Conservation (phyloP, 331 rosid species). For the Prunus yedoensis region DNA sequence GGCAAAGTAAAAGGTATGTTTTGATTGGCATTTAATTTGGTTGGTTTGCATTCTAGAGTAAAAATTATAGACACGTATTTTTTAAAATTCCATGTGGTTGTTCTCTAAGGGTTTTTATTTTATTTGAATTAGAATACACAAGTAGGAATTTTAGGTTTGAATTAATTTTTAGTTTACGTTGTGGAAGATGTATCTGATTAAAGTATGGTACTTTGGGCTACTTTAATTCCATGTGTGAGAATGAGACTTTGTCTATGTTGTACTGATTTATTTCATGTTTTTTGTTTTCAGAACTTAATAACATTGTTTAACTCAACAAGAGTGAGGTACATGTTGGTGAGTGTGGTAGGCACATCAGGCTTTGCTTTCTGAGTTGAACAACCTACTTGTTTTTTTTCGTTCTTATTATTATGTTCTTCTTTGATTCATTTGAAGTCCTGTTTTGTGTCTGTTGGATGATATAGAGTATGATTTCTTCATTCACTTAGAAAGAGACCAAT, state of each 20-base stretch:
- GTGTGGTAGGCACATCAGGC: no score
- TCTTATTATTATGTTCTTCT: no score
- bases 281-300: no score
- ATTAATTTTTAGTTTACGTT: conserved; percentile 9
- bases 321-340: no score
- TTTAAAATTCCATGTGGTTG: background rate
- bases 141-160: conserved; percentile 28
- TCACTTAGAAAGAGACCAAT: background rate
- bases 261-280: no score
- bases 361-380: no score
- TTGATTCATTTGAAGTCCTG: background rate
- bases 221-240: conserved; percentile 53
- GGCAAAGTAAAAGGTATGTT: no score
- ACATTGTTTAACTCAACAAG: no score
- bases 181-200: conserved; percentile 38
- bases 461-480: background rate
- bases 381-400: no score
- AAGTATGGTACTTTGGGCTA: conserved; percentile 46
- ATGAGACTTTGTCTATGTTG: conserved; percentile 25
- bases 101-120: background rate
- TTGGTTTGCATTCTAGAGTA: no score
- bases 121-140: background rate
- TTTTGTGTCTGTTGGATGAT: background rate
- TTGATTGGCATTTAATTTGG: no score
- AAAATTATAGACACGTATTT: background rate